Evolutionary conservation across 2,329 filamentous ascomycete genomes (phyloP).

Genomic region (Myriosclerotinia curreyana): DNA sequence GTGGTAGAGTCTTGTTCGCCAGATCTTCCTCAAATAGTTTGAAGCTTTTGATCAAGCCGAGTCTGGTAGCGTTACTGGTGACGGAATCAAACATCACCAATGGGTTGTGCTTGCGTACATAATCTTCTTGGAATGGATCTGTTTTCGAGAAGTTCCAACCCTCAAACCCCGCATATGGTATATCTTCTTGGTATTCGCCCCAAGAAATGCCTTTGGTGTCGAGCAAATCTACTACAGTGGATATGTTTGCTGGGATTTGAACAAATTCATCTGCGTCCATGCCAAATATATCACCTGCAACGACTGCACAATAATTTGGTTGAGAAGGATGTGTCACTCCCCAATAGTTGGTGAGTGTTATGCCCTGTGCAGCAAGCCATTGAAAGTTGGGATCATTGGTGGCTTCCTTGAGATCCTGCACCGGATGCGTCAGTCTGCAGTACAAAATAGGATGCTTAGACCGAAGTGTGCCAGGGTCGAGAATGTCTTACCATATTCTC

Average conservation of each 20-base stretch:
- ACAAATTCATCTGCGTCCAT: slow-evolving; percentile 53
- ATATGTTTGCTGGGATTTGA: slow-evolving; percentile 44
- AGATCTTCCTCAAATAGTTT: slow-evolving; percentile 58
- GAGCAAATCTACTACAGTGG: slow-evolving; percentile 49
- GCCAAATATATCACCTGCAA: slow-evolving; percentile 56
- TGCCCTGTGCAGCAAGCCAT: slow-evolving; percentile 52
- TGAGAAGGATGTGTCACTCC: slow-evolving; percentile 58
- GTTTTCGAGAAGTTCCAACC: slow-evolving; percentile 51
- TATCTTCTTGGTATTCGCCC: slow-evolving; percentile 54
- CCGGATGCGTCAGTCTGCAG: neutral
- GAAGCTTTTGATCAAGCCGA: slow-evolving; percentile 61
- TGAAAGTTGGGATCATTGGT: slow-evolving; percentile 44
- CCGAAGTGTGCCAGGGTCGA: too few relatives aligned
- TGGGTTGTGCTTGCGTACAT: slow-evolving; percentile 63
- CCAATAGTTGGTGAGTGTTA: slow-evolving; percentile 52
- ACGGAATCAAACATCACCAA: slow-evolving; percentile 52
- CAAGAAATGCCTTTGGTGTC: slow-evolving; percentile 48
- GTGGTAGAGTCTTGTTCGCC: slow-evolving; percentile 54
- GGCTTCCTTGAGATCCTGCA: slow-evolving; percentile 22
- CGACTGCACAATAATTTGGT: slow-evolving; percentile 60
- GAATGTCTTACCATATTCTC: slow-evolving; percentile 50
- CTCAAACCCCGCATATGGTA: slow-evolving; percentile 49
- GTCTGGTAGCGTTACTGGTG: slow-evolving; percentile 48
- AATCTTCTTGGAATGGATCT: slow-evolving; percentile 54
- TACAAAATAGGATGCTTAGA: neutral